Base-by-base conservation (phyloP, 805 yeast genomes). In the Nakazawaea laoshanensis region DNA sequence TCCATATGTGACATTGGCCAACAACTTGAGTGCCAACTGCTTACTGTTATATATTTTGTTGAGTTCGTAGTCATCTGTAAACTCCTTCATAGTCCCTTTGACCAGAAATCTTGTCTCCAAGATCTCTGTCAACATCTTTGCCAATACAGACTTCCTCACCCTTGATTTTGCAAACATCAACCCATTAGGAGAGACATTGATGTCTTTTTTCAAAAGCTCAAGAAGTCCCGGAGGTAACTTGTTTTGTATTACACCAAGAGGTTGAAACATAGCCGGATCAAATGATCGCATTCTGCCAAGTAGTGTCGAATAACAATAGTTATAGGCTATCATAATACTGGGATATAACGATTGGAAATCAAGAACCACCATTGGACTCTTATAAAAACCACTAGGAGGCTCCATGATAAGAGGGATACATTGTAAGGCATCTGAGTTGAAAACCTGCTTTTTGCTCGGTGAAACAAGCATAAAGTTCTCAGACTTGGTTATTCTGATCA, bases 261-360 rank as follows among this genome's bases (percentile, higher is more conserved):
- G 52, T 42, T 74, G 79, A 4, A 37, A 44, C 24, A 55, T 57
- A 2, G 46, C 47, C 0, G 68, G 67, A 18, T 62, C 54, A 42
- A 72, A 69, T 7, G 74, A 76, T 30, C 70, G 62, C 15, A 83
- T 49, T 35, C 74, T 61, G 1, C 92, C 89, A 2, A 83, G 36
- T 30, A 81, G 49, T 0, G 92, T 83, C 0, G 89, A 76, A 44
- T 74, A 84, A 48, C 95, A 89, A 43, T 84, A 78, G 50, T 92
- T 92, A 53, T 82, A 84, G 0, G 96, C 98, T 49, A 86, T 84
- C 51, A 89, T 71, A 10, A 92, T 66, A 0, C 97, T 88, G 0
- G 98, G 98, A 49, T 92, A 92, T 30, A 92, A 64, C 0, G 96
- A 86, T 46, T 89, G 95, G 48, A 92, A 92, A 52, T 92, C 98